A percentile compares a stretch with the other conserved stretches of the same genome.
Conservation (phyloP, 352 stramenopile species). For the Thraustochytrium sp. region DNA sequence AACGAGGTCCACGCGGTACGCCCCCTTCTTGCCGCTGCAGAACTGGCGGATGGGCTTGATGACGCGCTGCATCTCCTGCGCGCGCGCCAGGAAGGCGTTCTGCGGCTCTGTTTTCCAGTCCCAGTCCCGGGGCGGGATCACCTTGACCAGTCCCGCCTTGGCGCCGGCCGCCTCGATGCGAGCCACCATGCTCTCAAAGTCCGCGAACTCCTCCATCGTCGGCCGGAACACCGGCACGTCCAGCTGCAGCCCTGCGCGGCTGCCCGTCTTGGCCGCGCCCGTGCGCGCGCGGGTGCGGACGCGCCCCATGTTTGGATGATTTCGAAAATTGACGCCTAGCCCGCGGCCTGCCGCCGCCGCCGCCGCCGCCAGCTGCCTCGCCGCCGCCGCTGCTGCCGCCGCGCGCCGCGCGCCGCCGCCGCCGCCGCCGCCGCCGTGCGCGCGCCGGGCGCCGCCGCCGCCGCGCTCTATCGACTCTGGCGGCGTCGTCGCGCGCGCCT, state of each 20-base stretch:
- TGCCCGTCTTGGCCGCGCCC: background rate
- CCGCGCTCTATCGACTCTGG: too few relatives aligned
- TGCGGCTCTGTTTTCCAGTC: background rate
- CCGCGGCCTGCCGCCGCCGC: too few relatives aligned
- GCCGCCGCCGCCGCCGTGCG: too few relatives aligned
- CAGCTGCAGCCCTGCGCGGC: background rate
- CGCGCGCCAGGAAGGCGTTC: slow-evolving; percentile 51
- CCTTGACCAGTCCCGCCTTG: slow-evolving; percentile 77
- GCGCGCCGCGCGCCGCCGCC: too few relatives aligned
- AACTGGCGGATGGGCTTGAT: slow-evolving; percentile 68
- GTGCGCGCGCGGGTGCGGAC: background rate
- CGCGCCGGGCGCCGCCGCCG: too few relatives aligned
- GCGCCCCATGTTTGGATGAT: too few relatives aligned
- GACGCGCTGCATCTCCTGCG: slow-evolving; percentile 63
- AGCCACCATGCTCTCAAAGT: slow-evolving; percentile 72
- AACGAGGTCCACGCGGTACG: slow-evolving; percentile 80
- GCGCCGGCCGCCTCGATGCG: slow-evolving; percentile 70
- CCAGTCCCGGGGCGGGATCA: slow-evolving; percentile 55
- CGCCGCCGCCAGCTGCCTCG: too few relatives aligned
- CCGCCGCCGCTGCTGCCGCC: too few relatives aligned
- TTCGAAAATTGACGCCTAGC: too few relatives aligned
- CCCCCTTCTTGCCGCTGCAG: slow-evolving; percentile 74
- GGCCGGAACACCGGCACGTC: slow-evolving; percentile 73
- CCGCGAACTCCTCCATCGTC: slow-evolving; percentile 70
- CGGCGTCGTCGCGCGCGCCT: too few relatives aligned